Base-by-base conservation (phyloP, 345 rosid genomes). In the Arabis alpina region DNA sequence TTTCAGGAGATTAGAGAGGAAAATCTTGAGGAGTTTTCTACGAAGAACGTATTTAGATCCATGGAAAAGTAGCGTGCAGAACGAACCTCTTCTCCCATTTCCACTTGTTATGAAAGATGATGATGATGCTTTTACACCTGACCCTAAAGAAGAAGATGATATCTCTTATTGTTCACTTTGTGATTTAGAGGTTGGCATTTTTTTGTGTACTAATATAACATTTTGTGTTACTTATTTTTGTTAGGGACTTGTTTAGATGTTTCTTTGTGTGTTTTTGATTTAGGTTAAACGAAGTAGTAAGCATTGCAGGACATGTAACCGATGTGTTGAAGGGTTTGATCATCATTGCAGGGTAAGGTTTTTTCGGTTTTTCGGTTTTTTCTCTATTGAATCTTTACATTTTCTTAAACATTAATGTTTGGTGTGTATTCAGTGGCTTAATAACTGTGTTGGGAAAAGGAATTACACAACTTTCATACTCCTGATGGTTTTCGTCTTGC, bases 261-360 rank as follows among this genome's bases (percentile, higher is more conserved):
- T 68, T 56, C 13, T 7, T 25, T 37, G 64, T 42, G 24, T 61
- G 1, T 40, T 61, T 40, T 54, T 16, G 19, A 64, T 63, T 68
- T 64, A 90, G 97, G 99, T 94, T 71, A 91, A 89, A 82, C 89
- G 82, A 57, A 89, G 85, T 62, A 94, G 99, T 84, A 94, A 94
- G 83, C 99, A 94, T 62, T 91, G 99, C 62, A 82, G 97, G 80
- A 79, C 93, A 45, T 94, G 99, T 80, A 87, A 91, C 80, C 79
- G 97, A 4, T 94, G 97, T 79, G 96, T 89, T 37, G 99, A 94
- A 78, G 97, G 99, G 65, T 94, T 94, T 77, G 99, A 94, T 78
- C 99, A 94, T 74, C 99, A 94, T 77, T 94, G 98, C 86, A 82
- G 97, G 81, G 98, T 91, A 83, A 70, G 77, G 3, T 3, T 54